These are phyloP conservation scores for Exidia glandulosa DNA, from an alignment of 768 basidiomycete species.

Conservation along the genomic window DNA sequence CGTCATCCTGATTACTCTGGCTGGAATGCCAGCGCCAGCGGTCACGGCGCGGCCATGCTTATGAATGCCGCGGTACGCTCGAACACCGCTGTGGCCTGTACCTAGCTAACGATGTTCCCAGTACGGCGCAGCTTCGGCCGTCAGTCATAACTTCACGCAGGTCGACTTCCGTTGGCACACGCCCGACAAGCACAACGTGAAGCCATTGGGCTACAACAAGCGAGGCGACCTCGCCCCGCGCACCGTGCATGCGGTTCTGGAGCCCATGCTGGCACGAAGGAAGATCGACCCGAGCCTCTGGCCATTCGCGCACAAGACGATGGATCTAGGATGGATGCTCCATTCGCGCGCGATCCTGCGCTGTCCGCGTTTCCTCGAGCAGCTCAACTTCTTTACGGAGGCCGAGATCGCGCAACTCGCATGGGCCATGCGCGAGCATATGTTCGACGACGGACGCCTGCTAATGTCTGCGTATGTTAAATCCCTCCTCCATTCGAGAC, in stretches of 20 bases:
- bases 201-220: not conserved
- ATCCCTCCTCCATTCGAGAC: not conserved
- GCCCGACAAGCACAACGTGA: not conserved
- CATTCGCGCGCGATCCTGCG: not conserved
- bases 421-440: not conserved
- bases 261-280: not conserved
- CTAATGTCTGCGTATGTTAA: not conserved
- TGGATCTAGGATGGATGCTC: not conserved
- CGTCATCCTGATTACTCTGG: not conserved
- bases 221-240: not conserved
- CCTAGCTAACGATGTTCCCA: not conserved
- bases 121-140: not conserved
- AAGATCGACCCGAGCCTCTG: not conserved
- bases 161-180: not conserved
- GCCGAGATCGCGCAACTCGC: not conserved
- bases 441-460: not conserved
- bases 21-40: not conserved
- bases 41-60: not conserved
- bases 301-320: not conserved
- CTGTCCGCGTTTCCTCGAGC: not conserved
- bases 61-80: not conserved
- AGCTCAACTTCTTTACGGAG: not conserved
- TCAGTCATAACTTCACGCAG: not conserved
- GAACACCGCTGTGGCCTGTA: not conserved
- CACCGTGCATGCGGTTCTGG: not conserved